Evolutionary conservation across 257 asterid species (phyloP), one percentile per base, ranked within the genome.

Genomic region (Przewalskia tangutica): DNA sequence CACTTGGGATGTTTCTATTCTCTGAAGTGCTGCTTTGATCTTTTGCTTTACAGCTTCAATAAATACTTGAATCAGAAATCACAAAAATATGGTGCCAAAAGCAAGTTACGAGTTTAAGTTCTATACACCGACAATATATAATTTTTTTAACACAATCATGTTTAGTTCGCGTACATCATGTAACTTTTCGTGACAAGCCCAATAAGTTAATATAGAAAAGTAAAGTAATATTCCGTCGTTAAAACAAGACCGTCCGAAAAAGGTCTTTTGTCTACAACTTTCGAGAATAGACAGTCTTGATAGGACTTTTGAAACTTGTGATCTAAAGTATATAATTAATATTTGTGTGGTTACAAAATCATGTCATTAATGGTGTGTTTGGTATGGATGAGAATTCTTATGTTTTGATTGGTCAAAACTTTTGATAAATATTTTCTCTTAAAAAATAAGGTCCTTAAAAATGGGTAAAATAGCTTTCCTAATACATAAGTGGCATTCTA

Each of bases 11-110:
- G 80, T 50, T 75, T 75, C 80, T 20, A 27, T 75, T 50, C 63
- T 75, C 18, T 75, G 80, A 23, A 75, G 80, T 23, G 80, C 80
- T 50, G n/a, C 12, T 50, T 50, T 75, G 42, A 75, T 75, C 80
- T 50, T 75, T 50, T 75, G 62, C 80, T 75, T 75, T 38, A 75
- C 16, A 75, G 46, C 80, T 75, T 75, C 80, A 75, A 75, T 14
- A 75, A 73, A 68, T 46, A 8, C 46, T 64, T 32, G 71, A 9
- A 68, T 68, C 6, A 68, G 77, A 42, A 70, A 70, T 70, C 58
- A 48, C 59, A 20, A 71, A 27, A 71, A 11, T 71, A 20, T 20
- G 38, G 79, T 71, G 20, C 34, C 58, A 71, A 46, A 18, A 71
- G 8, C 6, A 46, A 71, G 58, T 16, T 63, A 65, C n/a, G 58